Base-by-base conservation (phyloP, 2,329 filamentous ascomycete genomes). In the Phialophora tarda region DNA sequence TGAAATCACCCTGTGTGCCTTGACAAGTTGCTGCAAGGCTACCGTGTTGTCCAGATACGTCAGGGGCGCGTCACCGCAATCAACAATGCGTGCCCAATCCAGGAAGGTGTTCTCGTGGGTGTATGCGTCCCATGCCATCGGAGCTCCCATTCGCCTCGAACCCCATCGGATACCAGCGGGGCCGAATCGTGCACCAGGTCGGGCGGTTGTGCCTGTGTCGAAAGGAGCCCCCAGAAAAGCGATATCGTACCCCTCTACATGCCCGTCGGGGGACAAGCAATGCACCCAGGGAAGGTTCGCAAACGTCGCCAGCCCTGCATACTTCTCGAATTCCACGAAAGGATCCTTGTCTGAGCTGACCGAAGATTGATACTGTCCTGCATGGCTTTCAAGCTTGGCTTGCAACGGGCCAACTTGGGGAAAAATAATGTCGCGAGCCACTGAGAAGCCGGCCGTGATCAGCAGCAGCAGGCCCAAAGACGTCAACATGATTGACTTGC, bases 31-130 rank as follows among this genome's bases (percentile, higher is more conserved):
- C 69, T 82, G 82, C 67, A 86, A 71, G 0, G 84, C 84, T 53
- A 83, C 77, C 0, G 83, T 86, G 65, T 86, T 86, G 70, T 86
- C 82, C 64, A 86, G 71, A 64, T 81, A 81, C 0, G 82, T 84
- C 66, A 83, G 71, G 2, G 83, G 83, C 4, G 80, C 83, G 74
- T 86, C 83, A 38, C 84, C 84, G 66, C 84, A 86, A 67, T 86
- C 84, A 2, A 86, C 79, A 3, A 85, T 78, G 65, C 80, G 83
- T 0, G 83, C 82, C 79, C 84, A 85, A 63, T 80, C 77, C 24
- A 76, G 67, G 62, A 83, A 81, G 4, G 77, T 72, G 65, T 83
- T 84, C 41, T 75, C 65, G 1, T 83, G 83, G 5, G 82, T 84
- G 65, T 85, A 84, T 14, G 85, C 77, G 63, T 75, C 80, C 76